phyloP scores from a whole-genome alignment of 2,329 filamentous ascomycete genomes.

The Monosporascus sp. region DNA sequence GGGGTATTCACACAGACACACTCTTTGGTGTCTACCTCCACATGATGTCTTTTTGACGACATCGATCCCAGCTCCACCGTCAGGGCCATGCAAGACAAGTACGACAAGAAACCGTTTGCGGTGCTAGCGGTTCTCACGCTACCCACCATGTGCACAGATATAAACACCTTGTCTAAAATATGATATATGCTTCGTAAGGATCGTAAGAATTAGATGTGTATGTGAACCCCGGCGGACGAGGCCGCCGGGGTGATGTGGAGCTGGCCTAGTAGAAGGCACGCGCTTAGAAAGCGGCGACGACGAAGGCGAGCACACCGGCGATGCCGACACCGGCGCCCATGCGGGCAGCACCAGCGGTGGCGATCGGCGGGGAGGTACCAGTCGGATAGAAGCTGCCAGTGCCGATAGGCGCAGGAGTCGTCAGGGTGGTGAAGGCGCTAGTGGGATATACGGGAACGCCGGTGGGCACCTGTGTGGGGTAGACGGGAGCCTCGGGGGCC shows the following conservation, averaged over 20 bases:
- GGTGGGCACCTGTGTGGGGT: constrained; percentile 26
- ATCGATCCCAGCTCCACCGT: not conserved
- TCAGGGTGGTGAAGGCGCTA: constrained; percentile 30
- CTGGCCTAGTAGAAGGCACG: constrained; percentile 1
- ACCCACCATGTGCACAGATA: constrained; percentile 1
- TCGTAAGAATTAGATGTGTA: constrained; percentile 48
- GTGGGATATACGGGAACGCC: constrained; percentile 31
- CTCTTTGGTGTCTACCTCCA: not conserved
- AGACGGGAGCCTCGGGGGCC: constrained; percentile 29
- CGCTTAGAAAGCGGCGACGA: constrained; percentile 42
- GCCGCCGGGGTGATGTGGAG: constrained; percentile 5
- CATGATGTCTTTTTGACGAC: not conserved
- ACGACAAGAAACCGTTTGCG: not conserved
- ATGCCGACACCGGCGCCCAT: constrained; percentile 41
- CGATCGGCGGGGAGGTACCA: constrained; percentile 16
- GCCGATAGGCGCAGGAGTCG: constrained; percentile 33
- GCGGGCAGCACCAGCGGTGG: constrained; percentile 28
- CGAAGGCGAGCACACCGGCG: constrained; percentile 39
- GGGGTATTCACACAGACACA: not conserved
- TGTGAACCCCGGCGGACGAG: not conserved
- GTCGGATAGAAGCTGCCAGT: constrained; percentile 24
- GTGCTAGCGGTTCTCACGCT: not conserved
- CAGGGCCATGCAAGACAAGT: not conserved
- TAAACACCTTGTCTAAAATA: constrained; percentile 22
- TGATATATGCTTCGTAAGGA: constrained; percentile 46